Evolutionary conservation across 2,329 filamentous ascomycete genomes (phyloP), one percentile per base, ranked within the genome.

Genomic region (Exophiala lecanii-corni): DNA sequence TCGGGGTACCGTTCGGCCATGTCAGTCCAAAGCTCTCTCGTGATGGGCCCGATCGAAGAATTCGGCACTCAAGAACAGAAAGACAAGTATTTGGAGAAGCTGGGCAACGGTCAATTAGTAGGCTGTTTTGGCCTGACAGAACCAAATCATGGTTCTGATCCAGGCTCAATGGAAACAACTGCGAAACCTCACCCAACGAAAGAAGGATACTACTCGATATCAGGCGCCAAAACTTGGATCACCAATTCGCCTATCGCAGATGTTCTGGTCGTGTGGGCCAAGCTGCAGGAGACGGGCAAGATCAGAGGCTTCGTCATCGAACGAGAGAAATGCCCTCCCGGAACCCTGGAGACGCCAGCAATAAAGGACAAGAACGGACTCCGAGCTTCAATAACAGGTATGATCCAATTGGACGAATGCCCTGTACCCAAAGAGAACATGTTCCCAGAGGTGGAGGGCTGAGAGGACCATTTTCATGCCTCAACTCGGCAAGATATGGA

Each of bases 291-390:
- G 56, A 94, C 88, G 16, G 89, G 89, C 50, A 95, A 94, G 74
- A 97, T 98, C 55, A 79, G 86, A 36, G 92, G 92, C 0, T 98
- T 97, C 67, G 67, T 96, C 36, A 76, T 98, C 21, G 89, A 98
- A 67, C 78, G 91, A 55, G 79, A 81, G 55, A 76, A 87, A 55
- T 94, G 89, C 59, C 89, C 89, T 2, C 74, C 86, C 0, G 91
- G 92, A 2, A 94, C 89, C 1, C 74, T 98, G 10, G 88, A 92
- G 64, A 98, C 92, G 4, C 92, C 92, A 1, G 71, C 85, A 9
- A 84, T 98, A 64, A 94, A 94, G 72, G 80, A 97, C 71, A 98
- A 98, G 76, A 96, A 86, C 50, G 92, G 89, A 2, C 78, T 98
- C 21, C 78, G 92, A 45, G 92, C 92, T 9, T 94, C 87, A 9